Evolutionary conservation across 225 moss, liverwort and hornwort genomes (phyloP).

Genomic region (Pseudisothecium myosuroides): DNA sequence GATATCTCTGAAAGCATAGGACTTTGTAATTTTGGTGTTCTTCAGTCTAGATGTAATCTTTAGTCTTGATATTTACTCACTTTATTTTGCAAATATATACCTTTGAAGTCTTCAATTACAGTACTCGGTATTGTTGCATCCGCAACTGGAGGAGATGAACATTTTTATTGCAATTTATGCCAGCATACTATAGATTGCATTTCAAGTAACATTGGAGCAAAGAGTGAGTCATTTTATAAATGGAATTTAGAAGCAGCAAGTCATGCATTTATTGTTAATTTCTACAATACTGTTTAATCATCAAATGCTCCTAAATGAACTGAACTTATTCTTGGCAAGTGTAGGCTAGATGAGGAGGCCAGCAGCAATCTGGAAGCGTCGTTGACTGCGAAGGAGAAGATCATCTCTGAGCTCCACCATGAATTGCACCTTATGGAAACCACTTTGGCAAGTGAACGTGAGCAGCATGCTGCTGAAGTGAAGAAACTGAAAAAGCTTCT

Average conservation of each 20-base stretch:
- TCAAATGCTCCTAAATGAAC: background rate
- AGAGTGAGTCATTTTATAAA: background rate
- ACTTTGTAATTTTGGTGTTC: background rate
- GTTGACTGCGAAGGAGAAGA: slow-evolving; percentile 84
- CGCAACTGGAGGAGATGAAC: background rate
- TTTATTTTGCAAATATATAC: background rate
- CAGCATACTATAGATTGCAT: background rate
- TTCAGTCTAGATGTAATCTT: background rate
- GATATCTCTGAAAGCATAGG: background rate
- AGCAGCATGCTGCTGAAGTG: slow-evolving; percentile 52
- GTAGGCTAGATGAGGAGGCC: slow-evolving; percentile 78
- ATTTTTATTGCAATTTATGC: background rate
- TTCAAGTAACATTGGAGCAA: background rate
- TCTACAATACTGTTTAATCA: background rate
- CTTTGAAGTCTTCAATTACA: background rate
- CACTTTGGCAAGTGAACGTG: slow-evolving; percentile 61
- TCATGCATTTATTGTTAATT: background rate
- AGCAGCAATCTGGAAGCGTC: slow-evolving; percentile 76
- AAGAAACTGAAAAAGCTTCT: slow-evolving; percentile 49
- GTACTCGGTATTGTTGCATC: background rate
- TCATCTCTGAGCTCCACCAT: slow-evolving; percentile 75
- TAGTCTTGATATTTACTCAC: background rate
- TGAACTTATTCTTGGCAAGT: background rate
- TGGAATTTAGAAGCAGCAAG: background rate
- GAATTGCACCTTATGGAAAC: slow-evolving; percentile 72